Percentiles rank a stretch among this genome's conserved stretches.
phyloP scores from a whole-genome alignment of 2,329 filamentous ascomycete genomes.

The Lachnellula hyalina region DNA sequence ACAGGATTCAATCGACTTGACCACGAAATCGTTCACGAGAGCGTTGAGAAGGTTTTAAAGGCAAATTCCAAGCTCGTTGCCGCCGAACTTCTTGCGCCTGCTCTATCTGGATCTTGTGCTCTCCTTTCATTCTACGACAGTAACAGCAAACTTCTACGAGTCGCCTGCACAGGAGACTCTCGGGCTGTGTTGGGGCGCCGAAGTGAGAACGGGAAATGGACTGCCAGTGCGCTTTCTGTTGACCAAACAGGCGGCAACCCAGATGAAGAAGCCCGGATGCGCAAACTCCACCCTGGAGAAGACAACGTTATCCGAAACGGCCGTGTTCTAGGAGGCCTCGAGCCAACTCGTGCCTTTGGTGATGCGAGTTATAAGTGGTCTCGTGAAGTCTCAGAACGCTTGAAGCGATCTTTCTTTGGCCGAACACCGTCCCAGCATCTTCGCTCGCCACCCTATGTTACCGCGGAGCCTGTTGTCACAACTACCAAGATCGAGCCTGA shows the following conservation, averaged over 20 bases:
- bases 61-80: conserved; percentile 85
- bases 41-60: conserved; percentile 85
- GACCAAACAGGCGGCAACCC: conserved; percentile 92
- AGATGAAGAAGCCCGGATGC: conserved; percentile 76
- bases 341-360: conserved; percentile 91
- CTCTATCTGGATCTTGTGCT: conserved; percentile 93
- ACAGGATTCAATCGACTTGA: conserved; percentile 83
- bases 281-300: conserved; percentile 83
- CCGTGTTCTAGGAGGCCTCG: conserved; percentile 83
- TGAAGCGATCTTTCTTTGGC: conserved; percentile 84
- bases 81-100: conserved; percentile 85
- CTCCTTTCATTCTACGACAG: conserved; percentile 95
- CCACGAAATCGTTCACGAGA: conserved; percentile 90
- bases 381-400: conserved; percentile 72
- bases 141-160: conserved; percentile 77
- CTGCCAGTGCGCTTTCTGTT: conserved; percentile 79
- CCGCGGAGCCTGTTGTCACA: conserved; percentile 89
- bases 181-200: conserved; percentile 85
- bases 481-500: conserved; percentile 87
- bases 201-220: conserved; percentile 79
- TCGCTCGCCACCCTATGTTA: conserved; percentile 93
- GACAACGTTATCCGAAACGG: conserved; percentile 83
- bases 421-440: conserved; percentile 70
- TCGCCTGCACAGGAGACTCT: conserved; percentile 95
- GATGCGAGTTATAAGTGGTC: conserved; percentile 98